Evolutionary conservation across 768 basidiomycete genomes (phyloP), one percentile per base, ranked within the genome.

Genomic region (Sporobolomyces pararoseus): DNA sequence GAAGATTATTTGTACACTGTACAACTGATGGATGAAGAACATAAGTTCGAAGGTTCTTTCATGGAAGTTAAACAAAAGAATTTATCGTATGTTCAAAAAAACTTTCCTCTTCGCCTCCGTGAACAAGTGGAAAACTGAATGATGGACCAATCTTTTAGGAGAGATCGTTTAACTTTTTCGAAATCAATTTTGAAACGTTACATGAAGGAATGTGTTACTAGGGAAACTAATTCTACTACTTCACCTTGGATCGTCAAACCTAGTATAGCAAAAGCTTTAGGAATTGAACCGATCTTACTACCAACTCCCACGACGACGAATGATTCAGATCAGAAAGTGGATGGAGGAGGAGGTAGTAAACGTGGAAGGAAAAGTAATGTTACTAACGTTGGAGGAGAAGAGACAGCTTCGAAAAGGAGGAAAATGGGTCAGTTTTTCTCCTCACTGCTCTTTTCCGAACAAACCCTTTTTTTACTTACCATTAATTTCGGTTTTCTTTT

Each of bases 101-200:
- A 42, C 65, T 68, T 42, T 62, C 49, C 31, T 21, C 25, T 17
- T 42, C 39, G 39, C 39, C n/a, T 53, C 52, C 19, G 29, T 37
- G 27, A 39, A 23, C 9, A 29, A 39, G 59, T 59, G 31, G 62
- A 52, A n/a, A 47, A 21, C 46, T 47, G 10, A 13, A 25, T 29
- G 17, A 7, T 51, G 44, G 63, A 25, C 64, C 50, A 4, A 23
- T 51, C 9, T 10, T 68, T 25, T 75, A 97, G 94, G 77, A 93
- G 96, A 69, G 96, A 99, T 79, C 89, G 94, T 61, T 83, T 95
- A 25, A 87, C 91, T 25, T 98, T 98, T 81, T 95, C 92, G 34
- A 97, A 98, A 80, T 93, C 93, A 23, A 95, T 98, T 75, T 85
- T 99, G 34, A 90, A 93, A 73, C 88, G 93, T 21, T 97, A 95